Conservation (phyloP, 257 asterid genomes). For the Datura wrightii region DNA sequence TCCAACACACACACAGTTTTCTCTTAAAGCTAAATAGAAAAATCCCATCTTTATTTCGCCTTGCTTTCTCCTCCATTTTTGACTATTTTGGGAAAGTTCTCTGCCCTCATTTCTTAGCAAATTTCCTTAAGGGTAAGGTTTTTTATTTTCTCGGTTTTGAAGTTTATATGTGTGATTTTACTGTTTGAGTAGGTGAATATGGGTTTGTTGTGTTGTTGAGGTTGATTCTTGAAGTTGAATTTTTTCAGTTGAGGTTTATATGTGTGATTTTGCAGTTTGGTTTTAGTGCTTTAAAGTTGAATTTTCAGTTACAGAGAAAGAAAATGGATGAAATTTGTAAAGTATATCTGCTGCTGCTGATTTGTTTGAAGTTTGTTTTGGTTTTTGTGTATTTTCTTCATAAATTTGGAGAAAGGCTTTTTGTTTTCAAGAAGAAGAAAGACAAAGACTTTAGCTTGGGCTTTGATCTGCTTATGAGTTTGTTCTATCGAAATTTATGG, state of each 20-base stretch:
- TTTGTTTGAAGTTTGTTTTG: not conserved
- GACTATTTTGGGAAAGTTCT: not conserved
- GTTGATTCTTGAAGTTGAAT: not conserved
- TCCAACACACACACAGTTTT: not conserved
- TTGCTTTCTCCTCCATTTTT: not conserved
- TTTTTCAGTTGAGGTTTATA: no score
- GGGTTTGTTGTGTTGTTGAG: not conserved
- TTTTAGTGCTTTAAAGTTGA: no score
- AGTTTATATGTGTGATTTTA: not conserved
- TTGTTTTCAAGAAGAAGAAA: not conserved
- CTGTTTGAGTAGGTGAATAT: not conserved
- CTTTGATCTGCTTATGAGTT: conserved; percentile 15
- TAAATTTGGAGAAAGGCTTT: not conserved
- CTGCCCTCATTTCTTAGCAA: not conserved
- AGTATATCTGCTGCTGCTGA: not conserved
- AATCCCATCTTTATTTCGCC: not conserved
- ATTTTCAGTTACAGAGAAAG: not conserved
- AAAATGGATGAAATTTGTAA: not conserved
- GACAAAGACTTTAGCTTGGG: not conserved
- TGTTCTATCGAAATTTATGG: not conserved
- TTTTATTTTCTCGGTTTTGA: not conserved
- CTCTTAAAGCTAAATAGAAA: not conserved
- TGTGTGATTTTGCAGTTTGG: no score
- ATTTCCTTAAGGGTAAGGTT: not conserved
- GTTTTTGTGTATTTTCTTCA: not conserved